Evolutionary conservation across 179 eudicot species (phyloP).

Genomic region (Monotropa hypopitys): DNA sequence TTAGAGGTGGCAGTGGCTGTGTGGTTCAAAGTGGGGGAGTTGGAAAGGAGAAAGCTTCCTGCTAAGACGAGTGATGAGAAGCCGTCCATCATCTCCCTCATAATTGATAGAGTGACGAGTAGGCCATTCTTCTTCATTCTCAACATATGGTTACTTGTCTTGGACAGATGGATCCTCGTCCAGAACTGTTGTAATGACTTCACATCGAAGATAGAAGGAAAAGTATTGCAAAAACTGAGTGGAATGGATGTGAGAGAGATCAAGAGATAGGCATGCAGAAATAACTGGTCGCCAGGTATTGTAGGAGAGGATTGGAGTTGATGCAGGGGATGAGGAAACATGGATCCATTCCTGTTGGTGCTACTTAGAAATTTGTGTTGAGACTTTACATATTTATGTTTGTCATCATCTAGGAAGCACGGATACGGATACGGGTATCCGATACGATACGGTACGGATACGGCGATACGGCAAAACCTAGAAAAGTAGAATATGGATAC

Average conservation of each 20-base stretch:
- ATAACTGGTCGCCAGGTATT: neutral
- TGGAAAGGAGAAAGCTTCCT: neutral
- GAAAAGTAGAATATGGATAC: too few species aligned
- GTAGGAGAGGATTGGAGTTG: neutral
- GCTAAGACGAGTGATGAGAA: neutral
- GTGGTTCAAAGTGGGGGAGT: neutral
- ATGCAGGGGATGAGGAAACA: neutral
- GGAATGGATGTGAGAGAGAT: neutral
- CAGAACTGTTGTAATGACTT: neutral
- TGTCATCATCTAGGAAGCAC: too few species aligned
- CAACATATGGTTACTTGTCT: neutral
- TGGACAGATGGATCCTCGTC: neutral
- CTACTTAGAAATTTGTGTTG: neutral
- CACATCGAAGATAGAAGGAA: neutral
- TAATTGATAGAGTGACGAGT: neutral
- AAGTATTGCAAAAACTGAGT: neutral
- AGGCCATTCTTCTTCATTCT: neutral
- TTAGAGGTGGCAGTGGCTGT: neutral
- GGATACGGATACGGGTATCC: too few species aligned
- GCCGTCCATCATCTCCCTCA: neutral
- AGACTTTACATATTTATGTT: neutral
- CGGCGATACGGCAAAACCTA: too few species aligned
- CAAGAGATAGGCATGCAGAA: neutral
- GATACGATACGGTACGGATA: too few species aligned
- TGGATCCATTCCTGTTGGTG: neutral